phyloP scores from a whole-genome alignment of 441 rosid species.

The Populus hybrid region DNA sequence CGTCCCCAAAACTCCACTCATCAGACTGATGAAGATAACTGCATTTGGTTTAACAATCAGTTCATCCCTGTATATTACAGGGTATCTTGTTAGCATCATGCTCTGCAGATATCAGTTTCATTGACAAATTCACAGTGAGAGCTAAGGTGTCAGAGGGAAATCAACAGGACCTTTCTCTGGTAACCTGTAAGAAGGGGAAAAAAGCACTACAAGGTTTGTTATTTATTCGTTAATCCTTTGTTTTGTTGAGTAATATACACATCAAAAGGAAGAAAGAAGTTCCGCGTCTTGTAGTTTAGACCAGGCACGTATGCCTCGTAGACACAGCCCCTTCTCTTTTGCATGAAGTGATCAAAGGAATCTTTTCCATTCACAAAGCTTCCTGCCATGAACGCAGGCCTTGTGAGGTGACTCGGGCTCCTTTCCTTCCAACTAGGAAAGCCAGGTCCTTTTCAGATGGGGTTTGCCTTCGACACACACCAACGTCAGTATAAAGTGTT shows the following conservation, averaged over 20 bases:
- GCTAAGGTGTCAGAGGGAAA: too few relatives aligned
- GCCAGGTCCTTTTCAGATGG: not conserved
- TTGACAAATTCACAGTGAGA: too few relatives aligned
- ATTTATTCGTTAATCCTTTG: not conserved
- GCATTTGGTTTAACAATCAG: not conserved
- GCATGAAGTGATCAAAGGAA: not conserved
- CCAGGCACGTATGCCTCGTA: not conserved
- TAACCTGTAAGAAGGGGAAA: not conserved
- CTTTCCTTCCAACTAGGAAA: constrained; percentile 7
- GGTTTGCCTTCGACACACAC: not conserved
- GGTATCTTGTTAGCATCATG: too few relatives aligned
- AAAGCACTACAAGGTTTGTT: not conserved
- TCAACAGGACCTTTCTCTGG: too few relatives aligned
- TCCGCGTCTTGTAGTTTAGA: not conserved
- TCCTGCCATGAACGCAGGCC: not conserved
- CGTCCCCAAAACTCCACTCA: too few relatives aligned
- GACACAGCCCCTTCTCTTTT: not conserved
- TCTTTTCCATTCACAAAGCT: not conserved
- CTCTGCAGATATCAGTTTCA: too few relatives aligned
- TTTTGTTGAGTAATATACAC: not conserved
- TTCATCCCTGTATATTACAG: not conserved
- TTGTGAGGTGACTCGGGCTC: constrained; percentile 8
- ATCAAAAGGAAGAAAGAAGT: not conserved
- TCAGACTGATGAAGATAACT: too few relatives aligned
- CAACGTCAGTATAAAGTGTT: not conserved